These are phyloP conservation scores for Ulmus americana DNA, from an alignment of 331 rosid species.

Conservation along the genomic window DNA sequence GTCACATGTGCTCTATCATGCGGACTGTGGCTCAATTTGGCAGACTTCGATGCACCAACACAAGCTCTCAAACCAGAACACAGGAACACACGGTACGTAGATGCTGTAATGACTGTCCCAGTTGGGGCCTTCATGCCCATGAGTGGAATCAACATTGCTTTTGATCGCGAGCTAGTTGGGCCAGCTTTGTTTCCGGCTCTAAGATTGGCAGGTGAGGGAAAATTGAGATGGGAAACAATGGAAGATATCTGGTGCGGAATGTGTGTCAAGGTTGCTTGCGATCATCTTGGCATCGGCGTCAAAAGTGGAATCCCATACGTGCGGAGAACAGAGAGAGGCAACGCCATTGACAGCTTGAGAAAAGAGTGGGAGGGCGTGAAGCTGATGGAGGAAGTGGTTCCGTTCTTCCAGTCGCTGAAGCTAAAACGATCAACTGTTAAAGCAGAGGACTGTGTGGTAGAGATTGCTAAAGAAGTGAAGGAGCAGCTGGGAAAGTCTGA, in stretches of 20 bases:
- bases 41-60: conserved; percentile 92
- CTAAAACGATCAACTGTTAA: conserved; percentile 55
- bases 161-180: conserved; percentile 70
- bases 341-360: conserved; percentile 77
- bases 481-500: conserved; percentile 72
- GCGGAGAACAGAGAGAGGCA: conserved; percentile 80
- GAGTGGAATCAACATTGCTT: conserved; percentile 91
- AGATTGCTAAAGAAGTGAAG: conserved; percentile 66
- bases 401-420: conserved; percentile 81
- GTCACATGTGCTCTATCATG: conserved; percentile 81
- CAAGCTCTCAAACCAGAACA: conserved; percentile 73
- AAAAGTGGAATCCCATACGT: conserved; percentile 90
- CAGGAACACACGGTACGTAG: conserved; percentile 72
- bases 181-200: conserved; percentile 81
- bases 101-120: conserved; percentile 89
- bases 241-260: conserved; percentile 95
- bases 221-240: conserved; percentile 89
- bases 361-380: conserved; percentile 99
- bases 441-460: conserved; percentile 66
- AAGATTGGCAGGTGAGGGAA: conserved; percentile 80
- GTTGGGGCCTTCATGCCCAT: conserved; percentile 68
- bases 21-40: conserved; percentile 91
- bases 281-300: conserved; percentile 75
- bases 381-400: conserved; percentile 89
- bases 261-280: conserved; percentile 83